Percentiles rank a stretch among this genome's conserved stretches.
These are phyloP conservation scores for Fabrea salina DNA, from an alignment of 169 alveolate genomes.

Conservation along the genomic window DNA sequence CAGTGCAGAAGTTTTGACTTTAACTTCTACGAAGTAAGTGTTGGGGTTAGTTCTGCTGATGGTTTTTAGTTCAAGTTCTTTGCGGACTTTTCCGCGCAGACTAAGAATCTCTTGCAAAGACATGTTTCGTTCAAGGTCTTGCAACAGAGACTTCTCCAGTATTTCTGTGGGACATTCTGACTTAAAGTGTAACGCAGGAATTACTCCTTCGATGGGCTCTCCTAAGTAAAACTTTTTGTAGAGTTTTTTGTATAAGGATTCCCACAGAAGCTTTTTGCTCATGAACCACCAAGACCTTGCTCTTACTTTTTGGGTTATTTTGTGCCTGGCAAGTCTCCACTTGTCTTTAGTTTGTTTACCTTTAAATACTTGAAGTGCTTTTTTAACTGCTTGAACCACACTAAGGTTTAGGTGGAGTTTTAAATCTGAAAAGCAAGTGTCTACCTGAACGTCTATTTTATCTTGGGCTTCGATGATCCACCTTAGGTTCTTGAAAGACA, in stretches of 20 bases:
- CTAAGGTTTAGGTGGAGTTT: not conserved
- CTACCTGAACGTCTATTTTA: not conserved
- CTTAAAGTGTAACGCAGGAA: slow-evolving; percentile 14
- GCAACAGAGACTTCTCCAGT: slow-evolving; percentile 8
- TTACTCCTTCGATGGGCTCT: not conserved
- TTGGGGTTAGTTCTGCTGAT: not conserved
- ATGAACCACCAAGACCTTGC: not conserved
- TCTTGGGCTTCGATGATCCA: not conserved
- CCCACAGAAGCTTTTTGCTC: slow-evolving; percentile 11
- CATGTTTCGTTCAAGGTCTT: not conserved
- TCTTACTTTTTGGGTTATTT: not conserved
- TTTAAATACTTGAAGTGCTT: not conserved
- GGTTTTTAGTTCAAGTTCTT: not conserved
- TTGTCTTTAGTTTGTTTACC: not conserved
- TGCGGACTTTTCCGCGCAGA: not conserved
- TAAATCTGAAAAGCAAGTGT: not conserved
- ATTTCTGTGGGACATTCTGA: not conserved
- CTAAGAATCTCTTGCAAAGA: not conserved
- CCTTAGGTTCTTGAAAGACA: not conserved
- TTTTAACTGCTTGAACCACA: not conserved
- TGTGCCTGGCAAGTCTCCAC: not conserved
- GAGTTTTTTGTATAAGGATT: slow-evolving; percentile 1
- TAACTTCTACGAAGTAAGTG: too few relatives aligned
- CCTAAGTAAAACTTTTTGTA: not conserved
- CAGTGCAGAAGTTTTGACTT: too few relatives aligned